phyloP scores from a whole-genome alignment of 306 rosid genomes.

The Citrullus amarus region DNA sequence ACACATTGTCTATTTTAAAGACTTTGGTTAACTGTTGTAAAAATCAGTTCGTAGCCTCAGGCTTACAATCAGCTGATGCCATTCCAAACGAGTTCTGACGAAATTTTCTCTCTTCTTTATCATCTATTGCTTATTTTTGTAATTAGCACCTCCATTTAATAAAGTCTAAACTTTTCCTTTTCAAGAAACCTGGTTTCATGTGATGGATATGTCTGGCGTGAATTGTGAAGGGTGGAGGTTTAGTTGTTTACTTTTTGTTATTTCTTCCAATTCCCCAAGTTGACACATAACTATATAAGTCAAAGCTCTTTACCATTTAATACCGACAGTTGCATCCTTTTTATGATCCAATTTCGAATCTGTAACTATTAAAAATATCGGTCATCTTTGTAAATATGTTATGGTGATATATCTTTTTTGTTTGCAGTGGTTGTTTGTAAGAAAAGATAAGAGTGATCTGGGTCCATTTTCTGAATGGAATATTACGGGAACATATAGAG shows the following conservation, averaged over 20 bases:
- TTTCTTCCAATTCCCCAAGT: background rate
- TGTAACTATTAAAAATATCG: background rate
- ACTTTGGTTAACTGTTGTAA: background rate
- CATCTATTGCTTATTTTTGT: background rate
- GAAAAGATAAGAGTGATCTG: conserved; percentile 68
- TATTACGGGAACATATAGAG: conserved; percentile 92
- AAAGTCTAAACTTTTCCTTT: background rate
- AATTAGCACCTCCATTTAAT: background rate
- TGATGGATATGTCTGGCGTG: background rate
- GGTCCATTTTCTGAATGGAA: conserved; percentile 93
- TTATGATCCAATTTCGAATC: background rate
- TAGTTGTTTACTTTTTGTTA: background rate
- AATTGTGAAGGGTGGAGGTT: background rate
- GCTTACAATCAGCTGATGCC: background rate
- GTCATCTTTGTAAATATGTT: background rate
- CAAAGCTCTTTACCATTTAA: background rate
- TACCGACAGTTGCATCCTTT: background rate
- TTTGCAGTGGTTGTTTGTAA: conserved; percentile 81
- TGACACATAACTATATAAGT: background rate
- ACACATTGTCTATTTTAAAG: background rate
- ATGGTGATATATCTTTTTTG: conserved; percentile 7
- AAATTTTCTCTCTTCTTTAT: background rate
- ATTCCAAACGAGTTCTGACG: background rate
- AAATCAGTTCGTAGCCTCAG: background rate
- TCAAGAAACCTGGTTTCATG: background rate